Percentiles rank a stretch among this genome's conserved stretches.
Conservation (phyloP, 2,329 filamentous ascomycete species). For the Fusarium decemcellulare region DNA sequence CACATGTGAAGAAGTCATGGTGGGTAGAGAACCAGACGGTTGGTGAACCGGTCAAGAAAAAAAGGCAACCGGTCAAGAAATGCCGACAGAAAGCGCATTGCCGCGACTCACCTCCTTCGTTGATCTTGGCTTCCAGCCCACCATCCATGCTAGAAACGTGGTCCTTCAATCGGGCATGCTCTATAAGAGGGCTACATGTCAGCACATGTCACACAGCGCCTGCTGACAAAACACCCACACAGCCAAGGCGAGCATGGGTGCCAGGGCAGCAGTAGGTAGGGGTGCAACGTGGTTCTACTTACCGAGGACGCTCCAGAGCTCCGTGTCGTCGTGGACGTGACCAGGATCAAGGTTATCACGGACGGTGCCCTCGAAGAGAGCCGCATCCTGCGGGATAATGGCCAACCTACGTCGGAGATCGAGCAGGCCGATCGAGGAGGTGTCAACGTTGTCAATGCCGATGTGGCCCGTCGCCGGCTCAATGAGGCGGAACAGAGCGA, state of each 20-base stretch:
- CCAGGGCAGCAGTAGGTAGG: conserved; percentile 18
- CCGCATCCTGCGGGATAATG: conserved; percentile 98
- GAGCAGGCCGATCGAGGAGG: conserved; percentile 88
- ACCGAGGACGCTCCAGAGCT: conserved; percentile 96
- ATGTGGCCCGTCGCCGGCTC: conserved; percentile 88
- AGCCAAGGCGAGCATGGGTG: background rate
- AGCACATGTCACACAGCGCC: conserved; percentile 38
- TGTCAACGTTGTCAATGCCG: conserved; percentile 90
- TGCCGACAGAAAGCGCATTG: conserved; percentile 44
- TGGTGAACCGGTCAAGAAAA: conserved; percentile 36
- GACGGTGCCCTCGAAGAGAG: conserved; percentile 93
- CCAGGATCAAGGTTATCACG: conserved; percentile 96
- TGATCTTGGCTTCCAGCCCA: conserved; percentile 88
- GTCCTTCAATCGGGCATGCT: conserved; percentile 94
- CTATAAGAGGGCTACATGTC: conserved; percentile 58
- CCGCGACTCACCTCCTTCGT: conserved; percentile 87
- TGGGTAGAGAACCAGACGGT: conserved; percentile 34
- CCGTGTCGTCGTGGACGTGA: conserved; percentile 95
- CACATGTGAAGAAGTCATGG: conserved; percentile 27
- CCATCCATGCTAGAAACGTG: conserved; percentile 90
- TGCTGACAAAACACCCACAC: conserved; percentile 28
- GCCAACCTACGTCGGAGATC: conserved; percentile 91
- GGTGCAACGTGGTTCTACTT: conserved; percentile 54
- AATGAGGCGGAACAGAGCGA: conserved; percentile 96
- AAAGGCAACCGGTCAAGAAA: conserved; percentile 34